Percentiles rank a stretch among this genome's conserved stretches.
These are phyloP conservation scores for Lasiodiplodia citricola DNA, from an alignment of 2,329 filamentous ascomycete genomes.

Conservation along the genomic window DNA sequence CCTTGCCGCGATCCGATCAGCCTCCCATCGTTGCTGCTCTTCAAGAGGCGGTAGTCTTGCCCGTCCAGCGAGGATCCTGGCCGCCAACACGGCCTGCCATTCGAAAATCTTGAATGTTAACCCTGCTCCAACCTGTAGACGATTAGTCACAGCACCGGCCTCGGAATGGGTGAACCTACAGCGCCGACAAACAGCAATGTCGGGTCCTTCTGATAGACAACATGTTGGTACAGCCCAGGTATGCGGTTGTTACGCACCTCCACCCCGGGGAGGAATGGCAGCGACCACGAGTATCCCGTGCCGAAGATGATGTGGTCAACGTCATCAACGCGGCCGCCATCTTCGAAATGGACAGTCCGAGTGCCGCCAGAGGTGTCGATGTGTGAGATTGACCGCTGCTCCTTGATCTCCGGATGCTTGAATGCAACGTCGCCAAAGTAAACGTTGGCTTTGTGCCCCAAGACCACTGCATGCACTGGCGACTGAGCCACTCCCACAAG, in stretches of 20 bases:
- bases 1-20: conserved; percentile 56
- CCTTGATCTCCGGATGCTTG: conserved; percentile 59
- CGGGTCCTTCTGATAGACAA: conserved; percentile 61
- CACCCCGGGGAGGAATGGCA: conserved; percentile 61
- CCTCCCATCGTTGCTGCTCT: conserved; percentile 63
- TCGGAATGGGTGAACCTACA: conserved; percentile 39
- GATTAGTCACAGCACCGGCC: background rate
- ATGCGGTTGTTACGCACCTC: conserved; percentile 61
- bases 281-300: conserved; percentile 69
- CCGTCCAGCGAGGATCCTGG: conserved; percentile 62
- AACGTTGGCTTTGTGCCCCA: conserved; percentile 56
- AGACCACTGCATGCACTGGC: conserved; percentile 61
- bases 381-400: conserved; percentile 55
- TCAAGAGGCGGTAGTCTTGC: conserved; percentile 54
- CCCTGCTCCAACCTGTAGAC: conserved; percentile 49
- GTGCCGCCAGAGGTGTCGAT: conserved; percentile 42
- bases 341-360: conserved; percentile 60
- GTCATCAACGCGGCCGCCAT: conserved; percentile 58
- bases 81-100: conserved; percentile 69
- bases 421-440: conserved; percentile 67
- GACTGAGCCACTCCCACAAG: conserved; percentile 52
- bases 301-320: conserved; percentile 70
- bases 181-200: conserved; percentile 65
- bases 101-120: conserved; percentile 73
- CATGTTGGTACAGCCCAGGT: conserved; percentile 62